phyloP scores from a whole-genome alignment of 768 basidiomycete species.

The Boletus reticuloceps region DNA sequence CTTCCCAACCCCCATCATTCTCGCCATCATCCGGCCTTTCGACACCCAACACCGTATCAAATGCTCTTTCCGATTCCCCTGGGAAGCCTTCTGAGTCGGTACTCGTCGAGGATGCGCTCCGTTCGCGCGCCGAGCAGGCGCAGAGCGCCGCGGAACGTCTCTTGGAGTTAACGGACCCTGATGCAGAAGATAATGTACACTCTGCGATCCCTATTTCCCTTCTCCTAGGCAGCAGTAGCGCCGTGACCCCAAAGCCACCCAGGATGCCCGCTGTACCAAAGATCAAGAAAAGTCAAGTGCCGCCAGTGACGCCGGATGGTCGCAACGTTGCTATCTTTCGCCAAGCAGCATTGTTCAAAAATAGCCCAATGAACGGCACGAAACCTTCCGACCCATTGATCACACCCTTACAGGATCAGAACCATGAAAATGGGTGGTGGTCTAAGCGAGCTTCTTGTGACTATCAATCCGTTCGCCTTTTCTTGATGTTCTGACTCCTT shows the following conservation, averaged over 20 bases:
- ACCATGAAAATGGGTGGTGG: conserved; percentile 83
- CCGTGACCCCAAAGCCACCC: conserved; percentile 36
- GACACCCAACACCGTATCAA: conserved; percentile 50
- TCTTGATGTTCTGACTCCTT: conserved; percentile 8
- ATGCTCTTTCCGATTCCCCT: conserved; percentile 57
- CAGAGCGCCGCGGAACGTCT: conserved; percentile 89
- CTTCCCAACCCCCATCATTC: conserved; percentile 45
- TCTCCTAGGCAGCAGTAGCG: conserved; percentile 41
- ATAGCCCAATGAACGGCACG: conserved; percentile 67
- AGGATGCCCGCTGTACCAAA: conserved; percentile 37
- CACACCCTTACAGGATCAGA: conserved; percentile 64
- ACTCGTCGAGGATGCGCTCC: conserved; percentile 78
- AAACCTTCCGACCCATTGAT: conserved; percentile 55
- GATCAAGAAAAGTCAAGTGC: conserved; percentile 27
- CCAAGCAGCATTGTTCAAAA: conserved; percentile 76
- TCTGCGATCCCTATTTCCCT: conserved; percentile 57
- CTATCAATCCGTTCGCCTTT: conserved; percentile 25
- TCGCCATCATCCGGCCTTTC: conserved; percentile 55
- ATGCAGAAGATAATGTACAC: conserved; percentile 54
- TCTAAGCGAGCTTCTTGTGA: conserved; percentile 67
- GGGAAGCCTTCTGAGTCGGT: conserved; percentile 43
- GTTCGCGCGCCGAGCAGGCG: conserved; percentile 88
- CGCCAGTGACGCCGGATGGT: conserved; percentile 67
- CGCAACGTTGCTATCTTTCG: conserved; percentile 58
- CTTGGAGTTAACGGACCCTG: conserved; percentile 81